Percentiles rank a stretch among this genome's conserved stretches.
These are phyloP conservation scores for Dinochytrium kinnereticum DNA, from an alignment of 371 early-diverging fungal species.

Conservation along the genomic window DNA sequence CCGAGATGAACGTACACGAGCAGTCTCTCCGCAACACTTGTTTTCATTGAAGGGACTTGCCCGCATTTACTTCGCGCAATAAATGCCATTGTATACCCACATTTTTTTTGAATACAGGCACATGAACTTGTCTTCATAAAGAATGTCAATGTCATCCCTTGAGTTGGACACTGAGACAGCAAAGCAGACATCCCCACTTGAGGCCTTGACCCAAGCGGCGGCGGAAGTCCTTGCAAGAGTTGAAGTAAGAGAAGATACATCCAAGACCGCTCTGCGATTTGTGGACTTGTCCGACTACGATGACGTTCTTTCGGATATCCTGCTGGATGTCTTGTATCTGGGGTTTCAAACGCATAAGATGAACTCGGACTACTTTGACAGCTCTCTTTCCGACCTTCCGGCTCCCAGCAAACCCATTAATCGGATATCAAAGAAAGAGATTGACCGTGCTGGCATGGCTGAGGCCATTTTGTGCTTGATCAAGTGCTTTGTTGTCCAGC, in stretches of 20 bases:
- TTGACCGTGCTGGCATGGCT: constrained; percentile 16
- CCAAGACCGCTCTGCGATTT: constrained; percentile 13
- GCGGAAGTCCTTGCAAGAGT: neutral
- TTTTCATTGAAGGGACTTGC: constrained; percentile 48
- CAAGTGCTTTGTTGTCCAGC: constrained; percentile 17
- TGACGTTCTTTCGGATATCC: constrained; percentile 50
- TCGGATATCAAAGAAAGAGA: neutral
- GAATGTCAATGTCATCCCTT: no score
- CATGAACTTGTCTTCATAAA: no score
- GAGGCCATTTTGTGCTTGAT: constrained; percentile 21
- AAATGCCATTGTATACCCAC: no score
- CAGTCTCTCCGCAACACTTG: constrained; percentile 49
- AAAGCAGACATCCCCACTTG: neutral
- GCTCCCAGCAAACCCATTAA: neutral
- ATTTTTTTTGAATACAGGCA: no score
- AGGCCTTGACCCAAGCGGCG: neutral
- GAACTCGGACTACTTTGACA: constrained; percentile 26
- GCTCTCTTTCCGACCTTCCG: neutral
- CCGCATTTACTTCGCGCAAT: no score
- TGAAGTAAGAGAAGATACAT: neutral
- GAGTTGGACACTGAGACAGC: no score
- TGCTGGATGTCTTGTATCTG: constrained; percentile 39
- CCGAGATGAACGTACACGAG: constrained; percentile 71
- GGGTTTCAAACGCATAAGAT: constrained; percentile 42
- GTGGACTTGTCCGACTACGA: constrained; percentile 49